Percentiles rank a stretch among this genome's conserved stretches.
Conservation (phyloP, 1,284 basidiomycete species). For the Boletus sp. region DNA sequence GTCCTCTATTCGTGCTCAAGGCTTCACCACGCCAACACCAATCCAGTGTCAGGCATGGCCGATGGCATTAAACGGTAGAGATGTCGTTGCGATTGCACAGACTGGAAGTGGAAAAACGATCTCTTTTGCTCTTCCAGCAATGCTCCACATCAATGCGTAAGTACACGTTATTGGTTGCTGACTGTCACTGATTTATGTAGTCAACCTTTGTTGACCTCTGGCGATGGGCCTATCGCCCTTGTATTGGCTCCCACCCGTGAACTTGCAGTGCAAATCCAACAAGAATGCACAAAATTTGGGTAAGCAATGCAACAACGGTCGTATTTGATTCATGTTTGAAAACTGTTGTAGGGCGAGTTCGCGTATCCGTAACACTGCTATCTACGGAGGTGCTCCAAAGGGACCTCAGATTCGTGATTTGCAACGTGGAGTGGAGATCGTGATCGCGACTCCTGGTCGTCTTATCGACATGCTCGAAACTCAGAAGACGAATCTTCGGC, state of each 20-base stretch:
- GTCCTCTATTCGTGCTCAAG: slow-evolving; percentile 90
- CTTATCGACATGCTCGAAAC: slow-evolving; percentile 96
- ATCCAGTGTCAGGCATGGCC: slow-evolving; percentile 99
- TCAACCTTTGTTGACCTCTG: slow-evolving; percentile 90
- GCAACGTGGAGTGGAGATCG: slow-evolving; percentile 95
- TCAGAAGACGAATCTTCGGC: slow-evolving; percentile 93
- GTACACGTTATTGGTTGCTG: slow-evolving; percentile 29
- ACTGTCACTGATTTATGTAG: slow-evolving; percentile 37
- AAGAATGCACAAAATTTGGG: slow-evolving; percentile 98
- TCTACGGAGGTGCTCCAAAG: slow-evolving; percentile 98
- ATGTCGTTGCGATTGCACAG: slow-evolving; percentile 96
- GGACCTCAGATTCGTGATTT: slow-evolving; percentile 98
- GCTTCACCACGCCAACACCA: slow-evolving; percentile 86
- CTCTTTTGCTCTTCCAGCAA: slow-evolving; percentile 96
- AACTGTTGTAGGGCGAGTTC: slow-evolving; percentile 72
- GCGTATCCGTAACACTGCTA: slow-evolving; percentile 95
- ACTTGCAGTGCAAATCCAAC: slow-evolving; percentile 97
- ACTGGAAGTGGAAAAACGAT: slow-evolving; percentile 98
- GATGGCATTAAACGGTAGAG: slow-evolving; percentile 92
- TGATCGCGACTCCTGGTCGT: slow-evolving; percentile 89
- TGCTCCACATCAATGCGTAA: slow-evolving; percentile 99
- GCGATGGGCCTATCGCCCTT: slow-evolving; percentile 96
- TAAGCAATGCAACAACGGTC: slow-evolving; percentile 33
- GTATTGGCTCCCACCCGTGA: slow-evolving; percentile 98
- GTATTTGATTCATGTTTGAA: slow-evolving; percentile 3